Evolutionary conservation across 2,329 filamentous ascomycete species (phyloP).

Genomic region (Alternaria dauci): DNA sequence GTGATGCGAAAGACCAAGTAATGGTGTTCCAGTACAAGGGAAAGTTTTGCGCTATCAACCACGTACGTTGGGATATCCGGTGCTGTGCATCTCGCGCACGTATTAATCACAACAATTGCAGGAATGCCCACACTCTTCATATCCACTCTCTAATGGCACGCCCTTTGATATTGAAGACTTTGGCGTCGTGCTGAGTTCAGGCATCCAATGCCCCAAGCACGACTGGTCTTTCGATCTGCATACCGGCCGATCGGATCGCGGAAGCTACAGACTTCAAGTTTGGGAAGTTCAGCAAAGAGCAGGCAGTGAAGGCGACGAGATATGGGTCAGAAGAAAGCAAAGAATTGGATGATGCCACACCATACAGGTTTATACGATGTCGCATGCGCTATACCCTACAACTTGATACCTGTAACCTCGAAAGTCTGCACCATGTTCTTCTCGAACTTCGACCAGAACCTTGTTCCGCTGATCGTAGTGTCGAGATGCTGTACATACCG

Average conservation of each 20-base stretch:
- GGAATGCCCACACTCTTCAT: slow-evolving; percentile 71
- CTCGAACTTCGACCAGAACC: slow-evolving; percentile 16
- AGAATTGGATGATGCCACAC: slow-evolving; percentile 31
- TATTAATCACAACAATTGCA: slow-evolving; percentile 6
- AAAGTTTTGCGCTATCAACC: slow-evolving; percentile 72
- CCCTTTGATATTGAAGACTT: slow-evolving; percentile 79
- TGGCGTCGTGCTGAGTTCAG: slow-evolving; percentile 68
- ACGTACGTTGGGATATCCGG: slow-evolving; percentile 56
- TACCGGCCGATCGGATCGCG: slow-evolving; percentile 68
- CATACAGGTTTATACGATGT: background rate
- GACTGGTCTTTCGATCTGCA: slow-evolving; percentile 76
- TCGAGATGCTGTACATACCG: slow-evolving; percentile 12
- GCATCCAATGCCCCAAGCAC: slow-evolving; percentile 73
- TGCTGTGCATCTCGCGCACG: too few relatives aligned
- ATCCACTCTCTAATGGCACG: slow-evolving; percentile 68
- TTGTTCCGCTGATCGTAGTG: slow-evolving; percentile 8
- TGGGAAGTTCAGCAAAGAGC: slow-evolving; percentile 69
- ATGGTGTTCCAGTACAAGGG: slow-evolving; percentile 71
- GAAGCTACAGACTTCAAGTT: slow-evolving; percentile 66
- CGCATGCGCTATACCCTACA: background rate
- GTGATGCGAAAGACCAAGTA: slow-evolving; percentile 63
- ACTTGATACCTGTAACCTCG: slow-evolving; percentile 11
- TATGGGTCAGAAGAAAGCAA: slow-evolving; percentile 49
- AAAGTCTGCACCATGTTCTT: slow-evolving; percentile 19
- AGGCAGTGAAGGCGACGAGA: slow-evolving; percentile 16